Conservation (phyloP, 257 asterid genomes). For the Solanum commersonii region DNA sequence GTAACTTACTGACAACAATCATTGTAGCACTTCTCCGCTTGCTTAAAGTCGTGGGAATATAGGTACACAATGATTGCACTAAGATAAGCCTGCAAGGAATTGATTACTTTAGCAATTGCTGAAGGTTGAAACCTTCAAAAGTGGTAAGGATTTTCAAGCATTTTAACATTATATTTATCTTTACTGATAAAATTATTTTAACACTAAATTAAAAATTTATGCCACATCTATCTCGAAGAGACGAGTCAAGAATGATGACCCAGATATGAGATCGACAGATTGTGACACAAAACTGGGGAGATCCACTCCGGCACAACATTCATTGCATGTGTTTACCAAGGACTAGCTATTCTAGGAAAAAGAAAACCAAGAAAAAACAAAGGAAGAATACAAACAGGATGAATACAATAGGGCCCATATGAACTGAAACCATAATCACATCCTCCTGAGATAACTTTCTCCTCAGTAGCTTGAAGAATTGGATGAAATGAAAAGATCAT, state of each 20-base stretch:
- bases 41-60: slow-evolving; percentile 81
- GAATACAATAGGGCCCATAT: neutral
- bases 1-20: slow-evolving; percentile 94
- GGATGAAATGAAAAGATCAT: neutral
- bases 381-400: neutral
- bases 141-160: neutral
- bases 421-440: neutral
- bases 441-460: neutral
- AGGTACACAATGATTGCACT: slow-evolving; percentile 93
- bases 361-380: neutral
- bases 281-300: neutral
- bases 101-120: neutral
- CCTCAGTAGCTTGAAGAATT: neutral
- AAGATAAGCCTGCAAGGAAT: slow-evolving; percentile 79
- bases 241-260: neutral
- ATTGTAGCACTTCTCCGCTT: slow-evolving; percentile 93
- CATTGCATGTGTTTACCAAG: neutral
- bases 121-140: neutral
- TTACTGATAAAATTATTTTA: neutral
- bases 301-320: neutral
- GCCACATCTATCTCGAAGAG: neutral
- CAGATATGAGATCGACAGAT: neutral
- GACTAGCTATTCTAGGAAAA: neutral
- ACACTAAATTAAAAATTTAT: neutral
- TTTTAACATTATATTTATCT: neutral